Evolutionary conservation across 768 basidiomycete species (phyloP), one percentile per base, ranked within the genome.

Genomic region (Tylopilus sp.): DNA sequence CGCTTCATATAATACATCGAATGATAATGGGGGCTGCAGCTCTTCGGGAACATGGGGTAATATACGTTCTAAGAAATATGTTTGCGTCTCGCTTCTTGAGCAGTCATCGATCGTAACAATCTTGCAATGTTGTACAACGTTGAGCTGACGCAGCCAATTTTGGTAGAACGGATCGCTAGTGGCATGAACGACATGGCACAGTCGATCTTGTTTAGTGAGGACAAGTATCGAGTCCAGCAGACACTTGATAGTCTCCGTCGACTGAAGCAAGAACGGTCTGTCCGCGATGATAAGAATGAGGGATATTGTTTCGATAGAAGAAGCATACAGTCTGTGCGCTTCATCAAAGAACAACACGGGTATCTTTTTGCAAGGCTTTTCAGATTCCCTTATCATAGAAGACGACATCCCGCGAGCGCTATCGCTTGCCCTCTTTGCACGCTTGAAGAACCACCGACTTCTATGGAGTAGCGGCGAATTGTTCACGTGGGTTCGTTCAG

Each of bases 131-230:
- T 89, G 87, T 77, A 87, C 85, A 45, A 90, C 80, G 55, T 87
- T 89, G 49, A 89, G 74, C 62, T 89, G 87, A 55, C 87, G 76
- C 42, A 92, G 74, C 87, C 86, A 89, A 13, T 85, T 87, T 59
- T 89, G 89, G 62, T 90, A 92, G 69, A 90, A 90, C 1, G 89
- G 87, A 58, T 92, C 88, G 60, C 86, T 89, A 6, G 88, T 87
- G 6, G 86, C 86, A 57, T 90, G 87, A 46, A 90, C 83, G 61
- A 91, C 85, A 62, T 91, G 88, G 62, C 86, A 88, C 14, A 92
- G 69, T n/a, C 86, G 75, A 63, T 92, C 90, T 67, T 92, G 91
- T 72, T 92, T 92, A 29, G 91, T 91, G 50, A 92, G 72, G 14
- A 92, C 90, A 19, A 92, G 81, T 81, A 91, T 88, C 13, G 89